Base-by-base conservation (phyloP, 805 yeast species). In the Groenewaldozyma salmanticensis region DNA sequence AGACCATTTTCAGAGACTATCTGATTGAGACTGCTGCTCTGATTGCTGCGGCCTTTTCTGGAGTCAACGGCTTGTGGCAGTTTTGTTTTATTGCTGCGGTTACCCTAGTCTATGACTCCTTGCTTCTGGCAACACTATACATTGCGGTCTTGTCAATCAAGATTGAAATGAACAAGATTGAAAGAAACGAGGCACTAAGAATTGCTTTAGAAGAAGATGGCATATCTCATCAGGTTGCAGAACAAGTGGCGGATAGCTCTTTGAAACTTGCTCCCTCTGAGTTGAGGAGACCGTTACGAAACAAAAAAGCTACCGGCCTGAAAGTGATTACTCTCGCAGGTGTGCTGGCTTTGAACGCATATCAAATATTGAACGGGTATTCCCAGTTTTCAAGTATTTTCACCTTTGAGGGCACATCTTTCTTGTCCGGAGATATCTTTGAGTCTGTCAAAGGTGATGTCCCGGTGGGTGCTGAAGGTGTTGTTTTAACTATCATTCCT, bases 121-220 rank as follows among this genome's bases (percentile, higher is more conserved):
- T 84, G 32, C 70, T 84, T 57, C 76, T 85, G 17, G 75, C 76
- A 54, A 84, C 96, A 1, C 87, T 87, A 60, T 88, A 72, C 59
- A 69, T 94, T 11, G 87, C 95, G 3, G 74, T 85, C 41, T 72
- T 90, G 50, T 78, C 95, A 2, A 71, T 90, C 60, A 90, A 90
- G 64, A 77, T 90, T 35, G 96, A 92, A 61, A 85, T 90, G 59
- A 77, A 77, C 58, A 70, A 83, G 45, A 92, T 92, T 42, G 85
- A 88, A 61, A 77, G 85, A 49, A 81, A 86, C 36, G 77, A 84
- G 44, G 75, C 77, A 42, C 73, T 87, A 57, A 79, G 81, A 57
- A 77, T 75, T 47, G 86, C 84, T 21, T 68, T 90, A 48, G 92
- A 88, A 65, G 98, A 90, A 59, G 98, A 90, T 55, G 97, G 98